Conservation (phyloP, 768 basidiomycete genomes). For the Rhodotorula diobovata region DNA sequence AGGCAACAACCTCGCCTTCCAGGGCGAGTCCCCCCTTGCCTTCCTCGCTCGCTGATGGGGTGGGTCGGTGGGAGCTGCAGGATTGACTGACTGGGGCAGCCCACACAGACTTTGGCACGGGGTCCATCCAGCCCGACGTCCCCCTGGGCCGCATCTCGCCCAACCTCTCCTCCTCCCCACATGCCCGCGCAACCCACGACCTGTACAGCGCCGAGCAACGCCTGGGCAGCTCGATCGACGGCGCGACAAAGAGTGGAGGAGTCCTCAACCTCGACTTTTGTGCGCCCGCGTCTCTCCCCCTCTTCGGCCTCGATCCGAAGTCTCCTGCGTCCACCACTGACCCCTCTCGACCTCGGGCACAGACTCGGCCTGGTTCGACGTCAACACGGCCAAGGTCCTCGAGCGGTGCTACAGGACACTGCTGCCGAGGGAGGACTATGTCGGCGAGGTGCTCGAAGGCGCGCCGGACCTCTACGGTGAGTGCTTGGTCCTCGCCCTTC, state of each 20-base stretch:
- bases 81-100: neutral
- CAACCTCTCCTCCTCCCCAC: conserved; percentile 11
- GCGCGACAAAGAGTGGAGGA: conserved; percentile 34
- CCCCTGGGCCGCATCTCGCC: conserved; percentile 35
- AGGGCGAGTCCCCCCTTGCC: neutral
- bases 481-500: neutral
- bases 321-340: too few relatives aligned
- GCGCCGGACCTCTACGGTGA: conserved; percentile 35
- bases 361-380: conserved; percentile 77
- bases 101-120: conserved; percentile 15
- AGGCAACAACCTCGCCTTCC: conserved; percentile 7
- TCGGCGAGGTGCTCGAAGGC: conserved; percentile 29
- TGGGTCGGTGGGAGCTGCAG: neutral
- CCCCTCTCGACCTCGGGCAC: neutral
- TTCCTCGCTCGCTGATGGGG: neutral
- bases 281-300: neutral
- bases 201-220: conserved; percentile 16
- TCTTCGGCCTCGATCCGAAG: neutral
- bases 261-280: conserved; percentile 37
- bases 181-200: conserved; percentile 3
- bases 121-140: conserved; percentile 24
- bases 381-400: conserved; percentile 53
- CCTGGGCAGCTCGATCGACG: conserved; percentile 19
- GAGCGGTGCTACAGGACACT: conserved; percentile 43
- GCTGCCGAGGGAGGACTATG: conserved; percentile 42